Evolutionary conservation across 257 asterid genomes (phyloP).

Genomic region (Solanum bulbocastanum): DNA sequence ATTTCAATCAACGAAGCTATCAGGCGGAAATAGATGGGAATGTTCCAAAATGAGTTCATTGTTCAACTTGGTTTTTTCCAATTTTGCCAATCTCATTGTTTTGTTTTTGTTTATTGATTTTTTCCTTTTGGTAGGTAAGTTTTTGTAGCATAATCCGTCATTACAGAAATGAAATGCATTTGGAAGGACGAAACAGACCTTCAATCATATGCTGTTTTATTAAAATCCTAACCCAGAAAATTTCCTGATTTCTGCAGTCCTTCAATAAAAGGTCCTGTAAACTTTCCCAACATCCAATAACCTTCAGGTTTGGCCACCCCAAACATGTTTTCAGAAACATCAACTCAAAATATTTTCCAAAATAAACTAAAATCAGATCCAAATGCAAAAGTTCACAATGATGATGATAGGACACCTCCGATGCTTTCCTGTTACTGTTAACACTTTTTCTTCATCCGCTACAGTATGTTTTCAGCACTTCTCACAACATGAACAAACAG

Average conservation of each 20-base stretch:
- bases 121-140: background rate
- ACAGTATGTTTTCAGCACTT: background rate
- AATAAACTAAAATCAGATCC: background rate
- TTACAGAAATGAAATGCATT: background rate
- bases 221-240: background rate
- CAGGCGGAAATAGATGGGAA: background rate
- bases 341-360: background rate
- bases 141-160: background rate
- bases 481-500: background rate
- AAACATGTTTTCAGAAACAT: background rate
- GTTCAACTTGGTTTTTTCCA: background rate
- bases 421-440: background rate
- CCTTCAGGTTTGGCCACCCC: background rate
- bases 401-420: background rate
- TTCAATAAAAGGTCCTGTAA: background rate
- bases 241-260: background rate
- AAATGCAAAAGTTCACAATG: background rate
- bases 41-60: background rate
- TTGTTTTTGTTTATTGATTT: background rate
- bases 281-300: background rate
- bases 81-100: background rate
- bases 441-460: background rate
- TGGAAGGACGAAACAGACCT: background rate
- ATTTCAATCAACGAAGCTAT: background rate
- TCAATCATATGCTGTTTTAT: background rate